Evolutionary conservation across 257 asterid species (phyloP).

Genomic region (Fraxinus excelsior): DNA sequence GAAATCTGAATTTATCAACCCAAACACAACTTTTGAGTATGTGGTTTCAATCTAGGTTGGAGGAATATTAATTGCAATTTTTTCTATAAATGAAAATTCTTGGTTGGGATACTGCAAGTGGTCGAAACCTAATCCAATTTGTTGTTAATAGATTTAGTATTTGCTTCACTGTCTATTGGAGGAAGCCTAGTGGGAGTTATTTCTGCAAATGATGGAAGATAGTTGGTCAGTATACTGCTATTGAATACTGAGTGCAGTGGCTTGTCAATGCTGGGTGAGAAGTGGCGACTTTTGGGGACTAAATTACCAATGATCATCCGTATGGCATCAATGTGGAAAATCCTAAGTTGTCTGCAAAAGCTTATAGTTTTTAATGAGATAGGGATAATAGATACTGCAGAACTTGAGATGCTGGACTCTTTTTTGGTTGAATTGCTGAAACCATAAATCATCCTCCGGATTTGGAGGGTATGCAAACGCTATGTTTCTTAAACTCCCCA

Average conservation of each 20-base stretch:
- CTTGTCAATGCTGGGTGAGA: background rate
- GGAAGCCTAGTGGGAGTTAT: background rate
- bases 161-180: background rate
- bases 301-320: background rate
- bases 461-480: background rate
- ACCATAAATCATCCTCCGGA: background rate
- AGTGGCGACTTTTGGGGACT: background rate
- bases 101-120: background rate
- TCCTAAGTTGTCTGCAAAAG: background rate
- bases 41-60: too few species aligned
- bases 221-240: background rate
- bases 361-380: too few species aligned
- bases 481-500: too few species aligned
- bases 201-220: too few species aligned
- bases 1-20: too few species aligned
- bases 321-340: background rate
- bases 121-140: background rate
- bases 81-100: background rate
- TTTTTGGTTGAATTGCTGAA: background rate
- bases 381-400: background rate
- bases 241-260: too few species aligned
- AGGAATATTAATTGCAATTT: background rate
- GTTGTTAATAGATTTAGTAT: background rate
- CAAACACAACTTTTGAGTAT: too few species aligned
- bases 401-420: background rate